Base-by-base conservation (phyloP, 1,284 basidiomycete species). In the Bondarzewia mesenterica region DNA sequence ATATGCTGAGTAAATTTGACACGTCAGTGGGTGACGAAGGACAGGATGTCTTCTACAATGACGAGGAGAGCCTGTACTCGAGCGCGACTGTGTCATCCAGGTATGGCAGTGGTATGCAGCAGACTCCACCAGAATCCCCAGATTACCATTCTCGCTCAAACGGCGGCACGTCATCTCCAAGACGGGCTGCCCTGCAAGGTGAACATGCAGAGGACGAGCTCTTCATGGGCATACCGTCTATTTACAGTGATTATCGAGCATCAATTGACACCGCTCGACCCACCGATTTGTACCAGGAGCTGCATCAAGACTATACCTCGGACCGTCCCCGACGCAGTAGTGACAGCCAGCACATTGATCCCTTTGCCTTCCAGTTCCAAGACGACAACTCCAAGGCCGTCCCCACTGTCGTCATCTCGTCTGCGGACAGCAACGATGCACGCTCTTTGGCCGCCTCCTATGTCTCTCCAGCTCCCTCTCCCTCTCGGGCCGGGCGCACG, bases 321-420 rank as follows among this genome's bases (percentile, higher is more conserved):
- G 44, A n/a, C 18, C 39, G 27, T 6, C 39, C 39, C 4, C 39
- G 26, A 22, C 27, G 38, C 21, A 46, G 42, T 20, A 37, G 47
- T 27, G 48, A 61, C 51, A 53, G 59, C 50, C 58, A 61, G 45
- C 57, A 60, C 50, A 51, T 60, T 50, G 60, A 62, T 43, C 57
- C 59, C 38, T 62, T 58, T 55, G 55, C 53, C 44, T 52, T 54
- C 37, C 49, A 42, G 14, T 54, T 55, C 29, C 51, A 50, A 7
- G 49, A 50, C 20, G 46, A 25, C 27, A 26, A 42, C 41, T 32
- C 36, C 29, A 36, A 21, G 48, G 20, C 60, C 14, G 57, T 80
- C 18, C 74, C 73, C 2, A 70, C 67, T 7, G 67, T 77, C 20
- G 62, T 76, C 46, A 64, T 77, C 32, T 77, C 74, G 38, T 65